Evolutionary conservation across 805 yeast genomes (phyloP).

Genomic region (Candida verbasci): DNA sequence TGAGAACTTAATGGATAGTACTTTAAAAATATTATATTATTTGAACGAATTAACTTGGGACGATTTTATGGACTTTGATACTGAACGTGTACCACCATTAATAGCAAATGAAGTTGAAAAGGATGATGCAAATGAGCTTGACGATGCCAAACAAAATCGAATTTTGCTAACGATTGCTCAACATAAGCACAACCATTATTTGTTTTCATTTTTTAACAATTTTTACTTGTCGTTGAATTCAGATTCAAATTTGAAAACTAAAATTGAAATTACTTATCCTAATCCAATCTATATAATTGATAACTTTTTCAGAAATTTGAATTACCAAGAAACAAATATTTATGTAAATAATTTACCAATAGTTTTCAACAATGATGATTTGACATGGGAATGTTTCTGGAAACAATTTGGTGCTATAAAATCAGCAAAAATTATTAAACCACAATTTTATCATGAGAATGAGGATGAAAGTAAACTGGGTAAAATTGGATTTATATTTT

Average conservation of each 20-base stretch:
- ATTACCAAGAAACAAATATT: conserved; percentile 64
- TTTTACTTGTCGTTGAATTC: conserved; percentile 6
- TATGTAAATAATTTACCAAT: conserved; percentile 64
- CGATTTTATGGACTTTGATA: conserved; percentile 35
- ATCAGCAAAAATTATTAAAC: conserved; percentile 40
- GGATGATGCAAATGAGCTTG: conserved; percentile 5
- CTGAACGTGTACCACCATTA: conserved; percentile 4
- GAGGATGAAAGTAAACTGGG: conserved; percentile 14
- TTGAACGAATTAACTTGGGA: conserved; percentile 44
- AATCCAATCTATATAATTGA: conserved; percentile 11
- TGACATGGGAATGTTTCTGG: conserved; percentile 37
- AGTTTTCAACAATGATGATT: conserved; percentile 50
- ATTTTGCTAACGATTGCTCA: conserved; percentile 30
- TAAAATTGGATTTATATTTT: conserved; percentile 62
- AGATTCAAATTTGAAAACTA: neutral
- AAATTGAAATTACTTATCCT: conserved; percentile 7
- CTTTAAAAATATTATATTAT: conserved; percentile 44
- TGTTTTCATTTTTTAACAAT: conserved; percentile 12
- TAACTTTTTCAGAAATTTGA: conserved; percentile 19
- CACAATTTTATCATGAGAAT: conserved; percentile 28
- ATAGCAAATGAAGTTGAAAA: conserved; percentile 9
- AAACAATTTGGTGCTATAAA: conserved; percentile 35
- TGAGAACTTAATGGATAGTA: conserved; percentile 37
- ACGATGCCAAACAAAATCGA: neutral
- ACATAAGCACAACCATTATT: conserved; percentile 30